These are phyloP conservation scores for Hemisphaericaspora nanyangensis DNA, from an alignment of 805 yeast genomes.

Conservation along the genomic window DNA sequence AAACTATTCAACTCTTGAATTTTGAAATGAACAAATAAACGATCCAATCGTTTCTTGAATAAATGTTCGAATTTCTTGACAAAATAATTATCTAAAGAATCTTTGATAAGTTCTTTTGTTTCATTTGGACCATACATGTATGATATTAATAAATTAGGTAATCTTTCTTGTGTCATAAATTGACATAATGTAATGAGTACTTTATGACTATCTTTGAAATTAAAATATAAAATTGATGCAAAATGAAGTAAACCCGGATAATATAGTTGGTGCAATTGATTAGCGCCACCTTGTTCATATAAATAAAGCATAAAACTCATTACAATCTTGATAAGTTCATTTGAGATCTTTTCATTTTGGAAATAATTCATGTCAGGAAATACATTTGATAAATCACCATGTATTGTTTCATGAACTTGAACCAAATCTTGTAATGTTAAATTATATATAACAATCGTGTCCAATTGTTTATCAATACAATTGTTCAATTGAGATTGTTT, in stretches of 20 bases:
- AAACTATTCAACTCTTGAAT: conserved; percentile 37
- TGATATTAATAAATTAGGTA: conserved; percentile 16
- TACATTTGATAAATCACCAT: neutral
- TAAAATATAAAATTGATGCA: conserved; percentile 39
- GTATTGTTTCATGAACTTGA: neutral
- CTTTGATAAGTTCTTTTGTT: conserved; percentile 3
- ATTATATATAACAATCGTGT: neutral
- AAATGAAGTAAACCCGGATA: conserved; percentile 34
- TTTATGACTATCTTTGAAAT: conserved; percentile 27
- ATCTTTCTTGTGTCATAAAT: conserved; percentile 16
- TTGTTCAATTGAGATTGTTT: no score
- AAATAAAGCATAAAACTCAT: conserved; percentile 23
- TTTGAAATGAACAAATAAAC: conserved; percentile 49
- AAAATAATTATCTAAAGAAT: conserved; percentile 4
- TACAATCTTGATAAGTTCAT: conserved; percentile 21
- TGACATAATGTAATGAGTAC: conserved; percentile 40
- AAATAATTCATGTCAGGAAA: neutral
- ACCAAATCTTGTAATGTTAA: neutral
- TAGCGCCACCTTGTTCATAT: conserved; percentile 8
- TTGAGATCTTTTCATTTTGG: neutral
- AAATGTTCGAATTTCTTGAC: conserved; percentile 43
- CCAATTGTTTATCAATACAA: neutral
- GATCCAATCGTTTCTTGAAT: conserved; percentile 39
- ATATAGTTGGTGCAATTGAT: conserved; percentile 19
- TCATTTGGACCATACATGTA: conserved; percentile 7